A percentile compares a stretch with the other conserved stretches of the same genome.
Evolutionary conservation across 2,329 filamentous ascomycete species (phyloP).

Genomic region (Fusarium albosuccineum): DNA sequence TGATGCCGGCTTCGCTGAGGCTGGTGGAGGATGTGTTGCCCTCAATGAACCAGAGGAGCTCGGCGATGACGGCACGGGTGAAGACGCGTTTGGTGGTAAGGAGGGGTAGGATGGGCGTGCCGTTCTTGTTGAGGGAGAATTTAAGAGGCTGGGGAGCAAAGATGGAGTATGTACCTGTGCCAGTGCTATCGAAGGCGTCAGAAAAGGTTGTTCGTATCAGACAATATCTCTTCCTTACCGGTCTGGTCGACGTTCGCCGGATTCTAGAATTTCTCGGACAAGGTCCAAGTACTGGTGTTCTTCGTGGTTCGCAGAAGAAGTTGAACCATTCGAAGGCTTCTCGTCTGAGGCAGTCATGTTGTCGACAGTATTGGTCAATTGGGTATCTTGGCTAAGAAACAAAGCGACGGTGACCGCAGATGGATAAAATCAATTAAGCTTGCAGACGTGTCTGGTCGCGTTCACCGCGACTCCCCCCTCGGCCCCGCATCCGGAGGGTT

Average conservation of each 20-base stretch:
- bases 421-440: constrained; percentile 37
- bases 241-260: constrained; percentile 91
- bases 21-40: constrained; percentile 84
- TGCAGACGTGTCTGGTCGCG: constrained; percentile 26
- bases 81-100: constrained; percentile 98
- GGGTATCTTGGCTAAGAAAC: background rate
- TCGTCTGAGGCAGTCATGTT: constrained; percentile 34
- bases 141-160: constrained; percentile 90
- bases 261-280: constrained; percentile 83
- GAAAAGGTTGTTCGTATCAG: background rate
- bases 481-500: constrained; percentile 9
- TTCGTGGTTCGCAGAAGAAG: constrained; percentile 69
- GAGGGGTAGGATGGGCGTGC: constrained; percentile 81
- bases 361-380: background rate
- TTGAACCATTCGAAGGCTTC: constrained; percentile 28
- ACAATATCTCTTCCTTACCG: constrained; percentile 63
- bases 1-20: constrained; percentile 83
- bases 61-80: constrained; percentile 86
- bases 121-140: constrained; percentile 80
- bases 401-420: background rate
- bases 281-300: constrained; percentile 95
- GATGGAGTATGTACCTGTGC: constrained; percentile 90
- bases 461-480: constrained; percentile 12
- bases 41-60: constrained; percentile 95
- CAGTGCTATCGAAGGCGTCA: constrained; percentile 72